Conservation (phyloP, 257 asterid species). For the Solanum megistacrolobum region DNA sequence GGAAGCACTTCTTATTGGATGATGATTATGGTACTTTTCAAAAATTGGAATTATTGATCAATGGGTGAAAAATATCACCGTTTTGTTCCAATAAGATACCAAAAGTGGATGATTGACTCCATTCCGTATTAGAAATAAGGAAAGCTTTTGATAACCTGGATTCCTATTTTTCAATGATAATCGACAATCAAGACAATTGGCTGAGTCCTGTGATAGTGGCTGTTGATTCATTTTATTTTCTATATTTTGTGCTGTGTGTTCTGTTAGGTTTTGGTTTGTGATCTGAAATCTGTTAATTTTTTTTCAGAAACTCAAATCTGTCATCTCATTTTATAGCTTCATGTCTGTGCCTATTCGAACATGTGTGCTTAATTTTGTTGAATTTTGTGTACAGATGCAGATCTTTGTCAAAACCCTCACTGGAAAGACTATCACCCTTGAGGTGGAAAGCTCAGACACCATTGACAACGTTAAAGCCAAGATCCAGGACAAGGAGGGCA, state of each 20-base stretch:
- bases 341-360: background rate
- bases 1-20: background rate
- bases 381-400: conserved; percentile 34
- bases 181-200: background rate
- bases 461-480: background rate
- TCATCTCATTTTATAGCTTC: background rate
- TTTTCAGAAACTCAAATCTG: background rate
- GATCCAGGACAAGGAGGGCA: background rate
- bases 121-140: background rate
- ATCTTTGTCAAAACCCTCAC: background rate
- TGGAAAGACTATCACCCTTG: background rate
- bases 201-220: background rate
- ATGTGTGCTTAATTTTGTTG: background rate
- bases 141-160: background rate
- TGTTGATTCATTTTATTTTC: background rate
- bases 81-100: background rate
- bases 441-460: background rate
- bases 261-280: background rate
- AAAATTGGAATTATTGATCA: background rate
- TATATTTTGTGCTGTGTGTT: background rate
- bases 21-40: background rate
- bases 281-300: background rate
- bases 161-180: background rate
- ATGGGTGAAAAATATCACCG: background rate
- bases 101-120: background rate